Base-by-base conservation (phyloP, 148 eudicot genomes). In the Simmondsia chinensis region DNA sequence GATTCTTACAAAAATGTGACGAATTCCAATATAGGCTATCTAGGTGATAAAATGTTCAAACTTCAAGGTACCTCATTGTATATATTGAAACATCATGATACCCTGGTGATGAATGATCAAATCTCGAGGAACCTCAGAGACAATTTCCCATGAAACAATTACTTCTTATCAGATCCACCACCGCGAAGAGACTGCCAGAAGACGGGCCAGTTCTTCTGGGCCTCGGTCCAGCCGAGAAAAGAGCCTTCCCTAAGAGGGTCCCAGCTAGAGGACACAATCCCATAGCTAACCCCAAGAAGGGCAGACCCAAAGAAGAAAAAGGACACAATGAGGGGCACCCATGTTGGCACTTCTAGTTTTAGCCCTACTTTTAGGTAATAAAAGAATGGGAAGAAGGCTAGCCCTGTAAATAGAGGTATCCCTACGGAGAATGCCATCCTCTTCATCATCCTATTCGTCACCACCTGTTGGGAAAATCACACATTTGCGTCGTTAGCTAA, bases 241-340 rank as follows among this genome's bases (percentile, higher is more conserved):
- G 97, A 91, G n/a, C 97, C 97, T 59, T 91, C 94, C 64, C 97
- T 85, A 63, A 79, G 20, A 4, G 99, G 99, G 46, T 91, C 99
- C 99, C 99, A 91, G 53, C 99, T 91, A 12, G 94, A 58, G 19
- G 99, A 85, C 54, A 91, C 99, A 57, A 91, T 91, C 60, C 94
- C 99, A 68, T 91, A 91, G 59, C 86, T 91, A 3, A 91, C 78
- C 42, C 97, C 97, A 48, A 72, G 34, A 19, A 89, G 83, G 20
- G 97, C 95, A 6, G 83, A 60, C 45, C 97, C 97, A 56, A 85
- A 91, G 71, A 91, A 91, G 61, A 76, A 5, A 27, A 84, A 91
- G 0, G 97, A 91, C 52, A 85, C 95, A 16, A 85, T 76, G 50
- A 85, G 69, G 38, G 95, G 97, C 20, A 89, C 74, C 95, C 95